Evolutionary conservation across 371 early-diverging fungal genomes (phyloP).

Genomic region (Phascolomyces articulosus): DNA sequence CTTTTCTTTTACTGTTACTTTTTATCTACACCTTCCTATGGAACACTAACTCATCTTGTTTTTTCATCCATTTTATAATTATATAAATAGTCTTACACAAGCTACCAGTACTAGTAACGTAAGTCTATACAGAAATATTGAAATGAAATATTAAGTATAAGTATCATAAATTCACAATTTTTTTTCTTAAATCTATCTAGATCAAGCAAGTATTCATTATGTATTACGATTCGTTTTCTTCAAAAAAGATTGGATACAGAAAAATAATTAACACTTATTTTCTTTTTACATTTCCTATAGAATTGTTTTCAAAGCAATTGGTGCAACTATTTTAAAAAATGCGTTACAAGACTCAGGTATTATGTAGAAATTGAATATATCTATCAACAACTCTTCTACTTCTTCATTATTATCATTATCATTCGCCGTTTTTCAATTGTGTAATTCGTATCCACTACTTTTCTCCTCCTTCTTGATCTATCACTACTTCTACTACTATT

Average conservation of each 20-base stretch:
- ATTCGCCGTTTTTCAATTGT: no score
- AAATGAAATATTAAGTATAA: background rate
- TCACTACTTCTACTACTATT: no score
- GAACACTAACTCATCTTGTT: no score
- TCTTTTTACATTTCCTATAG: background rate
- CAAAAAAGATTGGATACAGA: background rate
- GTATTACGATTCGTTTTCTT: background rate
- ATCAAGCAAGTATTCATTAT: conserved; percentile 4
- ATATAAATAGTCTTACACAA: conserved; percentile 55
- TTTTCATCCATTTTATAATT: no score
- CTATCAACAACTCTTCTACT: no score
- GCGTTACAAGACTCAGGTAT: conserved; percentile 9
- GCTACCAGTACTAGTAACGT: conserved; percentile 75
- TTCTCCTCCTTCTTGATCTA: no score
- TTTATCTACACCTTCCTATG: no score
- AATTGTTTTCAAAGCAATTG: conserved; percentile 10
- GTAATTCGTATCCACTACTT: no score
- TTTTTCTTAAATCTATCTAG: conserved; percentile 8
- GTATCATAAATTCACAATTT: background rate
- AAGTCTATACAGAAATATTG: conserved; percentile 12
- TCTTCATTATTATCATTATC: no score
- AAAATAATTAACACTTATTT: background rate
- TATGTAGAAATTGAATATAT: no score
- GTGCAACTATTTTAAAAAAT: conserved; percentile 8
- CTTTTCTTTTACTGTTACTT: no score